These are phyloP conservation scores for Lenwebbia sp. DNA, from an alignment of 345 rosid species.

Conservation along the genomic window DNA sequence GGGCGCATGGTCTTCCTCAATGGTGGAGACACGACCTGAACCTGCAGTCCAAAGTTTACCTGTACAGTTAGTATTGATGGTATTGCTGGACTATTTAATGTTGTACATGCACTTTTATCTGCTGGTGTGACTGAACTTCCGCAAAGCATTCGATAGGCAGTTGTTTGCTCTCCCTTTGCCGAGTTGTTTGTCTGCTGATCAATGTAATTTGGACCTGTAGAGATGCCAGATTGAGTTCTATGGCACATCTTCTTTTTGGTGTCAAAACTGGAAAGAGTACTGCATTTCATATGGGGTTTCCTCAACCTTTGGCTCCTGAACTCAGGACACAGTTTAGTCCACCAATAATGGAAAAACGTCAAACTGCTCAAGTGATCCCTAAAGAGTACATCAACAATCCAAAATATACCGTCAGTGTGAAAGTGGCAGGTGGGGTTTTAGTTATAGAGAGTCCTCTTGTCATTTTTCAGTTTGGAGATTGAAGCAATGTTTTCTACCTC, in stretches of 20 bases:
- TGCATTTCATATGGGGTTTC: neutral
- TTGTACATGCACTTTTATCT: neutral
- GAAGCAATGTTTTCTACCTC: neutral
- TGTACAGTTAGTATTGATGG: constrained; percentile 19
- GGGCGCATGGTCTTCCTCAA: constrained; percentile 89
- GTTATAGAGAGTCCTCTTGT: neutral
- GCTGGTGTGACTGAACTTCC: neutral
- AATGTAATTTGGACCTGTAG: neutral
- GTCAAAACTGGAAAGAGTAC: neutral
- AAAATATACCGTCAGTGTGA: neutral
- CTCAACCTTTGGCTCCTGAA: neutral
- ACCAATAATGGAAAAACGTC: neutral
- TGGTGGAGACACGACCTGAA: constrained; percentile 73
- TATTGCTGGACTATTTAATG: neutral
- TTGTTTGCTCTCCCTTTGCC: neutral
- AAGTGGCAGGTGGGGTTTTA: neutral
- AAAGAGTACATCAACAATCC: neutral
- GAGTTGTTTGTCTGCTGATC: neutral
- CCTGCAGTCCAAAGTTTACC: constrained; percentile 41
- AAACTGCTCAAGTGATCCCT: neutral
- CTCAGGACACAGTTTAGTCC: neutral
- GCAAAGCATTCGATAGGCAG: neutral
- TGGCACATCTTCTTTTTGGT: neutral
- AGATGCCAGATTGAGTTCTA: neutral
- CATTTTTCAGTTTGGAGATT: neutral